These are phyloP conservation scores for Hibiscus syriacus DNA, from an alignment of 345 rosid genomes.

Conservation along the genomic window DNA sequence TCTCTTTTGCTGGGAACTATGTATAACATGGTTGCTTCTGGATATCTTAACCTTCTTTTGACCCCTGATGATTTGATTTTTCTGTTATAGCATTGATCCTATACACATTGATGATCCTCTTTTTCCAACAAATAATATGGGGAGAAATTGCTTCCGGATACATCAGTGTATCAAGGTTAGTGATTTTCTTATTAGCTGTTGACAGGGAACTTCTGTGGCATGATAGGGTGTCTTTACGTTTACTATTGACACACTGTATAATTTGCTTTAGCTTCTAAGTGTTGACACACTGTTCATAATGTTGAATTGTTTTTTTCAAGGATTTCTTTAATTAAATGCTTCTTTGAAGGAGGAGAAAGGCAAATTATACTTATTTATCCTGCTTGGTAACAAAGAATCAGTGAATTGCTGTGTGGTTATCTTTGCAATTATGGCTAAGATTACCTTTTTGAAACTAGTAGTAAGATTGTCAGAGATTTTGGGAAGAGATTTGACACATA, in stretches of 20 bases:
- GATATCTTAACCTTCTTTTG: constrained; percentile 11
- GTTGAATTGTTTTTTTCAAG: background rate
- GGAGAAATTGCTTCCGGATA: constrained; percentile 96
- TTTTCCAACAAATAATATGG: constrained; percentile 87
- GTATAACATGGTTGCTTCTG: background rate
- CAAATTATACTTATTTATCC: background rate
- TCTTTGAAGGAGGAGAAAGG: background rate
- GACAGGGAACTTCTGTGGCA: background rate
- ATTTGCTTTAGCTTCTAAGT: background rate
- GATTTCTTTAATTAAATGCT: background rate
- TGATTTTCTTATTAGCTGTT: constrained; percentile 9
- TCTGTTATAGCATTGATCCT: constrained; percentile 73
- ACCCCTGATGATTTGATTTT: constrained; percentile 18
- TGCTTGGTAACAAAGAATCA: background rate
- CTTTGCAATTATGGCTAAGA: background rate
- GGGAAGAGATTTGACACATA: background rate
- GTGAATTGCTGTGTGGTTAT: background rate
- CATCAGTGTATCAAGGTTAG: constrained; percentile 96
- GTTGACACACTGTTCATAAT: background rate
- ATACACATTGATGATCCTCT: constrained; percentile 94
- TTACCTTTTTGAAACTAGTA: background rate
- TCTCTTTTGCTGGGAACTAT: background rate
- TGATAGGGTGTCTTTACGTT: background rate
- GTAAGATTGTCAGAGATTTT: background rate
- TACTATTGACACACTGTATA: background rate